These are phyloP conservation scores for Cinnamomum chago DNA, from an alignment of 164 flowering plant species.

Conservation along the genomic window DNA sequence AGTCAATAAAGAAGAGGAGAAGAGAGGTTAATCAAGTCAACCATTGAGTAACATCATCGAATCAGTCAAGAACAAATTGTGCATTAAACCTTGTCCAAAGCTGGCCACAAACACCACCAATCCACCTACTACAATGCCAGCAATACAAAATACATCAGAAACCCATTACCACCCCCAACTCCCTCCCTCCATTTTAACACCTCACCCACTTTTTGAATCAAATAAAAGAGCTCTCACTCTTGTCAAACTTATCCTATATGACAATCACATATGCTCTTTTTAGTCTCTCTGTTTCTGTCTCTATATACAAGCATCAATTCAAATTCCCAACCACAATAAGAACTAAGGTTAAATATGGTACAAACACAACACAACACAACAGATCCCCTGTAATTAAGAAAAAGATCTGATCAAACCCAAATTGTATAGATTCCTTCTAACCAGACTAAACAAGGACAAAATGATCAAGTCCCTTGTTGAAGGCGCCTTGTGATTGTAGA, in stretches of 20 bases:
- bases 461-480: slow-evolving; percentile 40
- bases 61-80: not conserved
- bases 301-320: slow-evolving; percentile 10
- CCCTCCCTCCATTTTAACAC: not conserved
- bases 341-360: slow-evolving; percentile 17
- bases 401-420: slow-evolving; percentile 82
- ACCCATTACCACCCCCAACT: not conserved
- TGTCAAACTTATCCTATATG: slow-evolving; percentile 24
- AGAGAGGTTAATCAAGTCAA: slow-evolving; percentile 1
- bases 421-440: slow-evolving; percentile 76
- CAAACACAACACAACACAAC: not conserved
- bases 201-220: not conserved
- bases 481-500: slow-evolving; percentile 20
- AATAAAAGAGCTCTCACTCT: slow-evolving; percentile 9
- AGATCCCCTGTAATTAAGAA: slow-evolving; percentile 29
- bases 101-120: not conserved
- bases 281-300: slow-evolving; percentile 1
- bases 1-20: not conserved
- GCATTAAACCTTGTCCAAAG: not conserved
- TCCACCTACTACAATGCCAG: not conserved
- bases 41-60: slow-evolving; percentile 6
- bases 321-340: not conserved
- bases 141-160: slow-evolving; percentile 1
- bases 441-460: slow-evolving; percentile 74
- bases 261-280: not conserved